Evolutionary conservation across 306 rosid species (phyloP), one percentile per base, ranked within the genome.

Genomic region (Dryas octopetala): DNA sequence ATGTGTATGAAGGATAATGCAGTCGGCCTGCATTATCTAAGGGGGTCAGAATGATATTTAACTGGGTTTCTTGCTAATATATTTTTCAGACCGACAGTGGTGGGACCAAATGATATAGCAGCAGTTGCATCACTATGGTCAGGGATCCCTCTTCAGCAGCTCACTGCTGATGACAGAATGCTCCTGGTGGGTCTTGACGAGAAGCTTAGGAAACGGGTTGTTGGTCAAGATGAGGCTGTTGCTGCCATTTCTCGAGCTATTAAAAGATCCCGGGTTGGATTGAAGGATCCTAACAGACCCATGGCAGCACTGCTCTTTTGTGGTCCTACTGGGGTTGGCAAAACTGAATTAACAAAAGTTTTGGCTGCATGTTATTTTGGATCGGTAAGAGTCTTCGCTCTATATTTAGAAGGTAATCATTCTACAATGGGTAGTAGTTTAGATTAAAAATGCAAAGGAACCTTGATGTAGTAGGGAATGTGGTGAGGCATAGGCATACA

Each of bases 311-410:
- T 91, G 84, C 88, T 91, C 78, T 88, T 91, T 73, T 89, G 96
- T 82, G 97, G 97, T 44, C 93, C 96, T 45, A 89, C 97, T 50
- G 97, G 97, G 51, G 97, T 91, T 78, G 97, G 97, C 77, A 91
- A 91, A 86, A 89, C 97, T 48, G 93, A 89, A 89, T 85, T 91
- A 6, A 89, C 93, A 73, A 89, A 88, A 81, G 83, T 93, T 70
- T 83, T 91, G 83, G 96, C 95, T 6, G 88, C 86, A 7, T 81
- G 85, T 83, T 89, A 89, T 83, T 91, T 89, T 81, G 97, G 97
- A 86, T 91, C 96, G 41, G 97, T 89, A 84, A 81, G 90, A 81
- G 90, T 62, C 71, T 26, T 66, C 32, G 79, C 16, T 67, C 62
- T 75, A 54, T 64, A 60, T 71, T 49, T 66, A 19, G 74, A 61